Conservation (phyloP, 768 basidiomycete species). For the Macrolepiota albuminosa region DNA sequence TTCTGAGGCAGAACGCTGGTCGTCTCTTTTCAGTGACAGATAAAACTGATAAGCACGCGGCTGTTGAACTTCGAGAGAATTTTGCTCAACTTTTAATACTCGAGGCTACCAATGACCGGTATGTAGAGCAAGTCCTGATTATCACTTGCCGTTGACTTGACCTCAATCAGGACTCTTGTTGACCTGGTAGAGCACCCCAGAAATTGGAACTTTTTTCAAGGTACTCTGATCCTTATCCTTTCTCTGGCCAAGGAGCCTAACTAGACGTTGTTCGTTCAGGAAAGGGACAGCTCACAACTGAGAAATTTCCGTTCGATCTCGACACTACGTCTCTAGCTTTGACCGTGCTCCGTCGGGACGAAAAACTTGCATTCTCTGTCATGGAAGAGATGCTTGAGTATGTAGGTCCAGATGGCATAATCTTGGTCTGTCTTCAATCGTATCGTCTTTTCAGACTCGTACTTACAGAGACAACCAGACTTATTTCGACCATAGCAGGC, state of each 20-base stretch:
- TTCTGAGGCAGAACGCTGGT: conserved; percentile 35
- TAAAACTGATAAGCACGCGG: conserved; percentile 20
- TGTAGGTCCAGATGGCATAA: conserved; percentile 44
- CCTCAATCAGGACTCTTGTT: conserved; percentile 35
- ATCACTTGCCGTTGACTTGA: background rate
- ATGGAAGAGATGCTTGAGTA: conserved; percentile 58
- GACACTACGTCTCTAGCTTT: conserved; percentile 56
- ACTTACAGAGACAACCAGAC: conserved; percentile 27
- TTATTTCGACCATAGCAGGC: conserved; percentile 47
- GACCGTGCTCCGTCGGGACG: conserved; percentile 32
- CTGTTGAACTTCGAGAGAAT: conserved; percentile 42
- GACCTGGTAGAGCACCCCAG: conserved; percentile 35
- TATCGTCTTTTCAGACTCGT: background rate
- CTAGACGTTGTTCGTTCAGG: conserved; percentile 19
- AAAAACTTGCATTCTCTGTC: conserved; percentile 31
- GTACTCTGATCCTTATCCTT: conserved; percentile 15
- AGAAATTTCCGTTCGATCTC: conserved; percentile 48
- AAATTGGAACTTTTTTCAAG: conserved; percentile 55
- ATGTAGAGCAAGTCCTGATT: conserved; percentile 2
- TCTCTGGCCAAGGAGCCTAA: background rate
- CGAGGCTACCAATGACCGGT: conserved; percentile 46
- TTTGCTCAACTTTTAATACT: conserved; percentile 57
- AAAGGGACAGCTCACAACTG: conserved; percentile 38
- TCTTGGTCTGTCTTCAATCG: conserved; percentile 29
- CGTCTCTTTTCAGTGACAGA: conserved; percentile 41